Evolutionary conservation across 2,329 filamentous ascomycete species (phyloP), one percentile per base, ranked within the genome.

Genomic region (Colletotrichum neosansevieriae): DNA sequence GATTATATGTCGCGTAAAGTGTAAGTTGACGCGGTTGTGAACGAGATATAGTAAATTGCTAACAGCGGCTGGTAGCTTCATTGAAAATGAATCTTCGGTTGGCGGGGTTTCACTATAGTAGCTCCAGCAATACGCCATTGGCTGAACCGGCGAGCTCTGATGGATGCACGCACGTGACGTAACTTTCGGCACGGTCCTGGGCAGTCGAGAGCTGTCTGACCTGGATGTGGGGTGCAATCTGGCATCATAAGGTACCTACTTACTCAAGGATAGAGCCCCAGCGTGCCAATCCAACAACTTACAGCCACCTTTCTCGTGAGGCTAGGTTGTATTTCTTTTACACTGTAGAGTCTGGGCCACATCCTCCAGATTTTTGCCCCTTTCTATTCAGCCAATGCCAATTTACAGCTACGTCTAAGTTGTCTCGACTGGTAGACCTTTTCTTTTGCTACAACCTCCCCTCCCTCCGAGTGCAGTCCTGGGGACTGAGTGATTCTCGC

Each of bases 401-500:
- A 51, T 69, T 62, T 36, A 34, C 38, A 66, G 15, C 44, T 34
- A 40, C 36, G 36, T 34, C 32, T 69, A 51, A 67, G 34, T 58
- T 63, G 49, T 38, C 49, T 47, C 19, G 56, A 56, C 24, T 61
- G 57, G 57, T 53, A 24, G 63, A 67, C 38, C 47, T 17, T 51
- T 68, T 38, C 21, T 42, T 61, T 17, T 49, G 67, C 50, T 47
- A 58, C 51, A 19, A 49, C 45, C 38, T 60, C 38, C 56, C 63
- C 49, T 56, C 57, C 56, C 56, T 60, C 42, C 40, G 62, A 69
- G 61, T 68, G 60, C 61, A 69, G 66, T 69, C 60, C 70, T 63
- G 57, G 54, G 68, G 70, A 67, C 68, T 66, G 68, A 71, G 68
- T 63, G 68, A 70, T 76, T 77, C 75, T 68, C 75, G 73, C 74